Conservation (phyloP, 2,329 filamentous ascomycete species). For the Epichloe sp. region DNA sequence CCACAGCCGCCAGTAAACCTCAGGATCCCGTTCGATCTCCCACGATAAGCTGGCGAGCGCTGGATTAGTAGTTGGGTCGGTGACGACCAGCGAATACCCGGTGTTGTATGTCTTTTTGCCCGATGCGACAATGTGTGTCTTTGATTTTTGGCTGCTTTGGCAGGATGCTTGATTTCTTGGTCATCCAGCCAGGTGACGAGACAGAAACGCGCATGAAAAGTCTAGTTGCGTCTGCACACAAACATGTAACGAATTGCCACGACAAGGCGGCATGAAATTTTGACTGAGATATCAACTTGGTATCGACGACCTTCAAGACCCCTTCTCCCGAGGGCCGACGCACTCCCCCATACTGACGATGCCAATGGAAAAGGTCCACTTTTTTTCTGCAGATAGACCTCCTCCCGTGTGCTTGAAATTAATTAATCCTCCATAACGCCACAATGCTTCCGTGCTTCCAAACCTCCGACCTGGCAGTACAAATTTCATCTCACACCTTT, state of each 20-base stretch:
- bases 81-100: slow-evolving; percentile 3
- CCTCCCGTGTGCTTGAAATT: background rate
- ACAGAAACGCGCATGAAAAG: no score
- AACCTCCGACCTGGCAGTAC: background rate
- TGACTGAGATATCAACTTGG: background rate
- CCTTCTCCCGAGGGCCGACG: background rate
- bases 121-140: background rate
- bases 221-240: no score
- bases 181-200: no score
- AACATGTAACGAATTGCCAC: background rate
- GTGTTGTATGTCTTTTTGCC: slow-evolving; percentile 1
- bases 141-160: background rate
- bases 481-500: background rate
- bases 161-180: background rate
- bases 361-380: background rate
- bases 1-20: slow-evolving; percentile 1
- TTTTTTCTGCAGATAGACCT: background rate
- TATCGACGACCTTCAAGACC: background rate
- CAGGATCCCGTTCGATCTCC: slow-evolving; percentile 3
- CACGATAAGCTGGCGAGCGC: slow-evolving; percentile 2
- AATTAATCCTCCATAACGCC: slow-evolving; percentile 14
- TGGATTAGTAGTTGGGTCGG: slow-evolving; percentile 3
- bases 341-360: background rate
- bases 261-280: background rate
- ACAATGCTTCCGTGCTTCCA: slow-evolving; percentile 21